Evolutionary conservation across 169 alveolate genomes (phyloP), one percentile per base, ranked within the genome.

Genomic region (Plasmodium knowlesi): DNA sequence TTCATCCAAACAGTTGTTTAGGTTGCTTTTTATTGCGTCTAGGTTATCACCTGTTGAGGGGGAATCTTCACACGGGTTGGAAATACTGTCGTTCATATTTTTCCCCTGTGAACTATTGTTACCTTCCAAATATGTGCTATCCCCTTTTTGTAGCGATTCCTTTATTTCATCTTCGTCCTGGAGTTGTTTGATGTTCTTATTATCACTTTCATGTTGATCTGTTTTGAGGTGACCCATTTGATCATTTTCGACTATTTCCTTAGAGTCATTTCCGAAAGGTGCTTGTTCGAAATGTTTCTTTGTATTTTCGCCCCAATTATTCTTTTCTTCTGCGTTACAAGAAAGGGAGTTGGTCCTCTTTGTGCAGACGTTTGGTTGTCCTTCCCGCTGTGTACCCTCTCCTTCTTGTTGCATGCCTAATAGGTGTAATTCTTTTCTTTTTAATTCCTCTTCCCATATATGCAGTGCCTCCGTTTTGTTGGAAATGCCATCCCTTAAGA

Each of bases 371-470:
- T 30, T 22, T 41, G 41, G 28, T 37, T 9, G 14, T 57, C 19
- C 73, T 1, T 0, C 76, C 84, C 12, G 16, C 12, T 43, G 39
- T 28, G 92, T 37, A 50, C 32, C 5, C 6, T 50, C 78, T 28
- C 41, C 78, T 3, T 53, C 43, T 82, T 37, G 22, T 37, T 88
- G 74, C 54, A 67, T 22, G 72, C 30, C 34, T 34, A n/a, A 32
- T n/a, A 88, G 10, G 22, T 30, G 41, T 57, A 14, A 41, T 79
- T 88, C 88, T 43, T 61, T 88, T 71, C 9, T 54, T 54, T 88
- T 88, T 76, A 88, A 30, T 79, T 88, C 94, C 70, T 88, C 82
- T 88, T 88, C 88, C 71, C 71, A 19, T 19, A 34, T 19, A 22
- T 76, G 61, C 32, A 88, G 46, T n/a, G 71, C 71, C 41, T 88